Evolutionary conservation across 2,329 filamentous ascomycete genomes (phyloP), one percentile per base, ranked within the genome.

Genomic region (Monosporascus sp.): DNA sequence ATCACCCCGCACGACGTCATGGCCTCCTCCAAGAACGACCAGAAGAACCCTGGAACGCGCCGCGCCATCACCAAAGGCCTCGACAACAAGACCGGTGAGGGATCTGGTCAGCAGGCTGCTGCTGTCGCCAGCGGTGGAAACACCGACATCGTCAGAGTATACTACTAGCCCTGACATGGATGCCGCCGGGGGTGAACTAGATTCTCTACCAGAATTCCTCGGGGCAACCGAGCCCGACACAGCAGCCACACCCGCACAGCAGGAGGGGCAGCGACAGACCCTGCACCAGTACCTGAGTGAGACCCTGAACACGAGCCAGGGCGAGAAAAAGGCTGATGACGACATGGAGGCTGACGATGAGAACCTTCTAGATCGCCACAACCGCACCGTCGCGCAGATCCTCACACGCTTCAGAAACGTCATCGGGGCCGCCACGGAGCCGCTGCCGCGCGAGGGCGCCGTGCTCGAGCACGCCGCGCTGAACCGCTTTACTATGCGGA

Each of bases 351-450:
- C n/a, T 22, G 20, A 24, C 41, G 20, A 11, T 7, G 41, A 44
- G 41, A 17, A 11, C 41, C 22, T 61, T 11, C 8, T 63, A 79
- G 78, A 80, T 53, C 72, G 74, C 37, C 71, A 79, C 56, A 67
- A 77, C 37, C 69, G 68, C 50, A 67, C 70, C 43, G 70, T 79
- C 18, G 77, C 77, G 45, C 68, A 70, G 37, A 70, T 79, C 54
- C 68, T 79, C 35, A 68, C 68, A 7, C 72, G 71, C 50, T 78
- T 76, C 58, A 68, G 70, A 52, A 72, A 74, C 53, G 65, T 79
- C 37, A 63, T 78, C n/a, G 57, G 62, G 24, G 67, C 67, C 14
- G 70, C 69, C 38, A 70, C 72, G 9, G 65, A 65, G 37, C 65
- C 65, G 8, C 64, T 75, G 18, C 63, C 68, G 24, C 14, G 22